These are phyloP conservation scores for Fusarium temperatum DNA, from an alignment of 2,329 filamentous ascomycete genomes.

Conservation along the genomic window DNA sequence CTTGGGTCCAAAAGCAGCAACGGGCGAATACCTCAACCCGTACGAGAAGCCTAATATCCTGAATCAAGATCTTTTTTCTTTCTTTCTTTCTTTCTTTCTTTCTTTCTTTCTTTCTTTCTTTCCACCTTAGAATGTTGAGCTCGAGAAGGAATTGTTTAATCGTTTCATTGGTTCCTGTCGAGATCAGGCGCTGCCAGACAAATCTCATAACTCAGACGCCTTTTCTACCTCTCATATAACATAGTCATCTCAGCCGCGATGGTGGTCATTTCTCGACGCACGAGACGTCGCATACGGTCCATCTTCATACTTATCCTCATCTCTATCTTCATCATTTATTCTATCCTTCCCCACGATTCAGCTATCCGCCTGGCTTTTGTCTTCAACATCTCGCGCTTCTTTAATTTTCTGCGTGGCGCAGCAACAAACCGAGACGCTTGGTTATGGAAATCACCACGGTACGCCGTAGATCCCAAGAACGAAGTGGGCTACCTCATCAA, in stretches of 20 bases:
- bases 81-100: background rate
- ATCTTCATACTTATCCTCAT: constrained; percentile 37
- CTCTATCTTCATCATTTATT: constrained; percentile 39
- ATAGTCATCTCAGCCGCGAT: constrained; percentile 1
- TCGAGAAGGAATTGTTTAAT: background rate
- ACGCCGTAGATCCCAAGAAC: constrained; percentile 54
- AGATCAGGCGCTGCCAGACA: constrained; percentile 4
- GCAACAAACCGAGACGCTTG: constrained; percentile 51
- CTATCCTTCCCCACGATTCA: constrained; percentile 48
- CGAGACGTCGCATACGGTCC: constrained; percentile 43
- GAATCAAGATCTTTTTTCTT: background rate
- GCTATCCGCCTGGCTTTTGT: constrained; percentile 46
- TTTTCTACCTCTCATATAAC: constrained; percentile 1
- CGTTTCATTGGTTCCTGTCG: background rate
- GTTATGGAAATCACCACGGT: constrained; percentile 49
- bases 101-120: background rate
- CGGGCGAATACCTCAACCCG: background rate
- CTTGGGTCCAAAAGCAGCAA: background rate
- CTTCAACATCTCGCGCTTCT: constrained; percentile 48
- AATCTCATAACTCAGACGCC: background rate
- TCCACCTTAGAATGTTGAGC: constrained; percentile 10
- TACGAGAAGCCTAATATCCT: background rate
- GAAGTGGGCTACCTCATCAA: constrained; percentile 64
- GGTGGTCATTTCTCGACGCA: constrained; percentile 40
- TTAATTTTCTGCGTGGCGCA: constrained; percentile 43